Conservation (phyloP, 306 rosid species). For the Vigna angularis region DNA sequence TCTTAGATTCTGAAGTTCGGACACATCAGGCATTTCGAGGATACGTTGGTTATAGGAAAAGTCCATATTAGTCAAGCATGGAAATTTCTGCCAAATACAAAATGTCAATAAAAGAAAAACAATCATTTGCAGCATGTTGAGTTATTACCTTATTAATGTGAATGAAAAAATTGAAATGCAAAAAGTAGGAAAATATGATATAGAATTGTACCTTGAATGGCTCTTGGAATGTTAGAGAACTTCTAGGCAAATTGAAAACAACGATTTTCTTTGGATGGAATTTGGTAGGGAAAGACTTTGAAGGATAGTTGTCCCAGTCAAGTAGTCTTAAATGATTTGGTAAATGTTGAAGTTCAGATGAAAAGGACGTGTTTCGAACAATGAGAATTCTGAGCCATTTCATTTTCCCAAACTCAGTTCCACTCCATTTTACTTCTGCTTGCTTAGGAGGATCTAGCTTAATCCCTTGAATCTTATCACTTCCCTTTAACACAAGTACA, state of each 20-base stretch:
- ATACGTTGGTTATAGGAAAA: not conserved
- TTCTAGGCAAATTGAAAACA: not conserved
- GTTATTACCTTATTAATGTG: not conserved
- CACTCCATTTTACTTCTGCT: not conserved
- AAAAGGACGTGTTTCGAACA: slow-evolving; percentile 4
- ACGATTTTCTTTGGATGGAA: slow-evolving; percentile 21
- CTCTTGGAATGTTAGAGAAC: not conserved
- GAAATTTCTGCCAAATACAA: not conserved
- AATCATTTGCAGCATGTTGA: not conserved
- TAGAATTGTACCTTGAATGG: slow-evolving; percentile 26
- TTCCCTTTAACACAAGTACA: slow-evolving; percentile 26
- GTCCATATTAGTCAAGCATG: not conserved
- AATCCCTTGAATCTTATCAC: not conserved
- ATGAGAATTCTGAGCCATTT: slow-evolving; percentile 33
- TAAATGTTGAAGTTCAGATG: not conserved
- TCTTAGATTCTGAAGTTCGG: not conserved
- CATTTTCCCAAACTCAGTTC: slow-evolving; percentile 7
- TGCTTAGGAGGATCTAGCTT: not conserved
- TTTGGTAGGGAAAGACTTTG: slow-evolving; percentile 1
- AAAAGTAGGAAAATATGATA: no score
- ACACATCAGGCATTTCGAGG: not conserved
- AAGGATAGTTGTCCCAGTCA: slow-evolving; percentile 35
- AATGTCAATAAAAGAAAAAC: not conserved
- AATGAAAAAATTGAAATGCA: no score
- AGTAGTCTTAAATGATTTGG: slow-evolving; percentile 37